Conservation (phyloP, 352 stramenopile genomes). For the Pythium chondricola region DNA sequence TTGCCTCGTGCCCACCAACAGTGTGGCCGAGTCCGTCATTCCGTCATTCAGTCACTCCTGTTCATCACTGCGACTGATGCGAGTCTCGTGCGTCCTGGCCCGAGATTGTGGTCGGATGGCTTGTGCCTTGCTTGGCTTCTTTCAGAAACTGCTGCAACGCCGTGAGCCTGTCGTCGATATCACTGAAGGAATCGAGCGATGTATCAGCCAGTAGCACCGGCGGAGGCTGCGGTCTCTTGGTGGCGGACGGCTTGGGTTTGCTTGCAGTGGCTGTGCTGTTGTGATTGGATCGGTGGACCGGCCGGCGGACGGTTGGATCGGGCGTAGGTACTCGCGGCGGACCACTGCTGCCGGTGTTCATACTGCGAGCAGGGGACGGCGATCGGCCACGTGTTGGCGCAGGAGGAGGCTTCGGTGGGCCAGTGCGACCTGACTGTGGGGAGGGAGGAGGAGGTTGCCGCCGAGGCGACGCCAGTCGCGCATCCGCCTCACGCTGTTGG, state of each 20-base stretch:
- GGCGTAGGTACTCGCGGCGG: not conserved
- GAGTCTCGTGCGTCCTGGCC: too few relatives aligned
- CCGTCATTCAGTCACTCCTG: too few relatives aligned
- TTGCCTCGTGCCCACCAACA: too few relatives aligned
- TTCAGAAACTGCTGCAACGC: slow-evolving; percentile 78
- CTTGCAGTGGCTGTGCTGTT: not conserved
- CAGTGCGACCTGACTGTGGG: not conserved
- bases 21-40: too few relatives aligned
- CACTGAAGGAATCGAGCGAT: slow-evolving; percentile 71
- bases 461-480: slow-evolving; percentile 55
- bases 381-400: slow-evolving; percentile 8
- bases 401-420: not conserved
- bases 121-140: slow-evolving; percentile 58
- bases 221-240: slow-evolving; percentile 1
- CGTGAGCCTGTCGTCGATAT: slow-evolving; percentile 81
- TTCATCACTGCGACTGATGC: too few relatives aligned
- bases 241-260: not conserved
- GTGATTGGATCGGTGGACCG: not conserved
- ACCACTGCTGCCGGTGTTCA: slow-evolving; percentile 1
- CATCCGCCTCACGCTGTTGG: slow-evolving; percentile 47
- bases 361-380: slow-evolving; percentile 14
- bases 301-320: not conserved
- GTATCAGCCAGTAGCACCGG: slow-evolving; percentile 45
- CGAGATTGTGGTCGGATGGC: too few relatives aligned
- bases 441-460: slow-evolving; percentile 23